phyloP scores from a whole-genome alignment of 2,329 filamentous ascomycete species.

The Phaeosphaeriaceae sp. region DNA sequence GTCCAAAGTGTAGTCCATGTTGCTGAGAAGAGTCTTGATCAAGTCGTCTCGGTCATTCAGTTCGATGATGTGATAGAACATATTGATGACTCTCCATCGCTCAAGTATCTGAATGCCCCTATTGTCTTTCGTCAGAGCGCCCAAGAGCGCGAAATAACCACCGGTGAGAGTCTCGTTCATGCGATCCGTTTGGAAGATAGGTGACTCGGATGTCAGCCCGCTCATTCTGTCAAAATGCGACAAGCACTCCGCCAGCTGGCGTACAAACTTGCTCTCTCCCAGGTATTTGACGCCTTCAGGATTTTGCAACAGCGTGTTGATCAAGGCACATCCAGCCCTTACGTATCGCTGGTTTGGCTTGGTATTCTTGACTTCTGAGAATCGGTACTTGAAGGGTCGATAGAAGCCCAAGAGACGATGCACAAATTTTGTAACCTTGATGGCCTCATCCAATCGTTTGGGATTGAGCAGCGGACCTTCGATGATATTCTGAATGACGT shows the following conservation, averaged over 20 bases:
- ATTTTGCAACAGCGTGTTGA: constrained; percentile 86
- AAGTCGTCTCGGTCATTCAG: constrained; percentile 89
- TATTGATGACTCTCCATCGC: constrained; percentile 97
- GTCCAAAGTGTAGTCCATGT: constrained; percentile 86
- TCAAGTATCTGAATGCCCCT: constrained; percentile 90
- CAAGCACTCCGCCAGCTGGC: constrained; percentile 93
- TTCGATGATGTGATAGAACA: constrained; percentile 99
- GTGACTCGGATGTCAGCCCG: constrained; percentile 76
- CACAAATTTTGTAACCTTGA: constrained; percentile 94
- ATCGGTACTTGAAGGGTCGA: constrained; percentile 94
- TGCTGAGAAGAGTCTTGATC: constrained; percentile 85
- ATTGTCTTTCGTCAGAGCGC: constrained; percentile 81
- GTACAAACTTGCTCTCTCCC: constrained; percentile 88
- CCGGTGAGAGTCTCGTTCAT: constrained; percentile 87
- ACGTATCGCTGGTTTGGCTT: constrained; percentile 95
- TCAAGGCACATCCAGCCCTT: constrained; percentile 84
- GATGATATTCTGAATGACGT: constrained; percentile 86
- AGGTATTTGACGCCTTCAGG: constrained; percentile 85
- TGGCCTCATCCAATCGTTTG: constrained; percentile 91
- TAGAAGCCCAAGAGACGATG: constrained; percentile 95
- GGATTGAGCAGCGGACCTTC: constrained; percentile 91
- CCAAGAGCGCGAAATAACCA: constrained; percentile 93
- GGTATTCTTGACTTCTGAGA: constrained; percentile 88
- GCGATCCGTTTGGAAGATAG: constrained; percentile 86
- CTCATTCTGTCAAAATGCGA: constrained; percentile 91